Percentiles rank a stretch among this genome's conserved stretches.
These are phyloP conservation scores for Acanthochlamys bracteata DNA, from an alignment of 106 monocot genomes.

Conservation along the genomic window DNA sequence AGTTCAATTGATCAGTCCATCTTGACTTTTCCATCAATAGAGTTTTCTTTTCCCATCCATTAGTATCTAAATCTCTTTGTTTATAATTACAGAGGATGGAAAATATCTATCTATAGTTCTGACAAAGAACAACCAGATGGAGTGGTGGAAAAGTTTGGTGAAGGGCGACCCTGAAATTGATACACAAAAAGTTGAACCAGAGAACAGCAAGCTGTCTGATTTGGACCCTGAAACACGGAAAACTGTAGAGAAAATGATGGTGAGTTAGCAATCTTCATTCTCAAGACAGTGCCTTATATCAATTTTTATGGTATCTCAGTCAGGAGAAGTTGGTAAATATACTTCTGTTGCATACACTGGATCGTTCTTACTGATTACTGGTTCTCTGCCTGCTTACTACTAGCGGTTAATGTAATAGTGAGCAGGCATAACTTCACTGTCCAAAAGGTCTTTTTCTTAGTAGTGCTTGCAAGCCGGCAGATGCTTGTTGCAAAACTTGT, in stretches of 20 bases:
- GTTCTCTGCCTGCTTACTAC: too few relatives aligned
- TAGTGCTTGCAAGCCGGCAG: too few relatives aligned
- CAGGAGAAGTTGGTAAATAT: too few relatives aligned
- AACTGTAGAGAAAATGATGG: conserved; percentile 98
- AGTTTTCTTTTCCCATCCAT: background rate
- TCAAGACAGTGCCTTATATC: too few relatives aligned
- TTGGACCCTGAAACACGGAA: conserved; percentile 89
- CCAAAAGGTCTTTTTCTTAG: too few relatives aligned
- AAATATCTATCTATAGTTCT: conserved; percentile 61
- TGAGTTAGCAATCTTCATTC: conserved; percentile 17
- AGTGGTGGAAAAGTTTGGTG: conserved; percentile 82
- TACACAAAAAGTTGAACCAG: conserved; percentile 94
- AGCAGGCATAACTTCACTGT: too few relatives aligned
- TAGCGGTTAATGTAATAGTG: too few relatives aligned
- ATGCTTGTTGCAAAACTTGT: too few relatives aligned
- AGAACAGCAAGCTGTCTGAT: conserved; percentile 80
- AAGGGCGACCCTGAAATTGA: conserved; percentile 91
- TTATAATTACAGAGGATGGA: conserved; percentile 63
- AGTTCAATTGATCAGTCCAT: background rate
- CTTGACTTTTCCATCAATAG: background rate
- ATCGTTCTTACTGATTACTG: too few relatives aligned
- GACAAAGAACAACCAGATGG: conserved; percentile 96
- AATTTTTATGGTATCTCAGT: background rate
- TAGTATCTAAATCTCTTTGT: too few relatives aligned
- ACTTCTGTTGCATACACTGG: too few relatives aligned